Percentiles rank a stretch among this genome's conserved stretches.
Conservation (phyloP, 2,329 filamentous ascomycete genomes). For the Ilyonectria mors-panacis region DNA sequence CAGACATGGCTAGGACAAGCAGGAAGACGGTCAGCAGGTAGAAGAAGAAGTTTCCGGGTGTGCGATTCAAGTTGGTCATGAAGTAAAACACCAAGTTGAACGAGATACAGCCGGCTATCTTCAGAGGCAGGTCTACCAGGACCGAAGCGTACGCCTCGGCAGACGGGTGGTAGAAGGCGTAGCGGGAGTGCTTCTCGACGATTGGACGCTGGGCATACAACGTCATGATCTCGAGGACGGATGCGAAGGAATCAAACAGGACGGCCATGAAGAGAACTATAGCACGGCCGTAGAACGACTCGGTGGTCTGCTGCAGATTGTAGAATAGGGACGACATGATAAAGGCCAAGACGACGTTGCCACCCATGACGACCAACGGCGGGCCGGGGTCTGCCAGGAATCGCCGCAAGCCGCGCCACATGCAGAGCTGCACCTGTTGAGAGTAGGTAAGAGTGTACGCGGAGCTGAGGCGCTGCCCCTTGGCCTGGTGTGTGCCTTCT, state of each 20-base stretch:
- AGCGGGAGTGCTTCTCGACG: slow-evolving; percentile 54
- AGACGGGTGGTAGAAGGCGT: slow-evolving; percentile 53
- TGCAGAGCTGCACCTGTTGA: slow-evolving; percentile 61
- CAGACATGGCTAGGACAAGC: slow-evolving; percentile 71
- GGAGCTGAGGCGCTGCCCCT: slow-evolving; percentile 59
- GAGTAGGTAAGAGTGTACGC: slow-evolving; percentile 62
- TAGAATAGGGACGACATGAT: slow-evolving; percentile 66
- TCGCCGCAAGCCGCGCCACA: slow-evolving; percentile 55
- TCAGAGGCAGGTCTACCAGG: slow-evolving; percentile 58
- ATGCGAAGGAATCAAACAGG: slow-evolving; percentile 63
- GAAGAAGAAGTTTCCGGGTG: slow-evolving; percentile 61
- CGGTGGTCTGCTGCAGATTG: slow-evolving; percentile 58
- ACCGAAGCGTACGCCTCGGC: slow-evolving; percentile 53
- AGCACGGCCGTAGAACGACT: slow-evolving; percentile 61
- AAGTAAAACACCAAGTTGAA: slow-evolving; percentile 63
- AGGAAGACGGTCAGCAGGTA: slow-evolving; percentile 62
- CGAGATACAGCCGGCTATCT: slow-evolving; percentile 54
- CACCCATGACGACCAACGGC: slow-evolving; percentile 14
- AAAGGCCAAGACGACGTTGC: slow-evolving; percentile 53
- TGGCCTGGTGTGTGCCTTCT: slow-evolving; percentile 39
- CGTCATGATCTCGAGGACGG: slow-evolving; percentile 52
- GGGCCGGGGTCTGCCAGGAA: slow-evolving; percentile 50
- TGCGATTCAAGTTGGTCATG: slow-evolving; percentile 60
- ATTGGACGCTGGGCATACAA: slow-evolving; percentile 52
- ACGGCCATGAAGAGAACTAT: slow-evolving; percentile 66